Percentiles rank a stretch among this genome's conserved stretches.
Evolutionary conservation across 805 yeast species (phyloP).

Genomic region (Nakazawaea holstii): DNA sequence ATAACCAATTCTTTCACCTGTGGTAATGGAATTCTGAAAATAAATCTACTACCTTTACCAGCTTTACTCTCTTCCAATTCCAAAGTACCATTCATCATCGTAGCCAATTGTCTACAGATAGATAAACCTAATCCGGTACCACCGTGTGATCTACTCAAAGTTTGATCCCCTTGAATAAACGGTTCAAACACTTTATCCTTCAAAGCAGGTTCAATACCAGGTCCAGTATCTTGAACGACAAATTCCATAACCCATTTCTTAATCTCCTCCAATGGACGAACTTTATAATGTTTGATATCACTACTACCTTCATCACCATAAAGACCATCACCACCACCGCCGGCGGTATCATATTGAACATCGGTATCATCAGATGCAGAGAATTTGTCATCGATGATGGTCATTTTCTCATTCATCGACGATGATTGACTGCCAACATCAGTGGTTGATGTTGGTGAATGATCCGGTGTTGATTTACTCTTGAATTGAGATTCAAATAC

Average conservation of each 20-base stretch:
- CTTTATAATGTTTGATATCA: constrained; percentile 10
- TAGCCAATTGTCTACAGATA: constrained; percentile 86
- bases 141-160: constrained; percentile 84
- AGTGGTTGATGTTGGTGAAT: constrained; percentile 9
- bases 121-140: constrained; percentile 93
- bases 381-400: neutral
- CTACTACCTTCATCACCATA: constrained; percentile 13
- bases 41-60: constrained; percentile 82
- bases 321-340: neutral
- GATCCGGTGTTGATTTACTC: constrained; percentile 1
- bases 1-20: constrained; percentile 55
- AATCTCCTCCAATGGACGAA: constrained; percentile 24
- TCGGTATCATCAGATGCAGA: constrained; percentile 1
- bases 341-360: neutral
- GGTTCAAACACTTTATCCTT: constrained; percentile 91
- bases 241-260: constrained; percentile 58
- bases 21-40: constrained; percentile 69
- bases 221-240: constrained; percentile 85
- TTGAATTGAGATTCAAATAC: constrained; percentile 38
- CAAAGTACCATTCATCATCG: constrained; percentile 86
- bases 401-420: neutral
- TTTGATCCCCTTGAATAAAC: constrained; percentile 95
- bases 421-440: constrained; percentile 10
- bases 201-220: constrained; percentile 82
- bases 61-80: constrained; percentile 57